Base-by-base conservation (phyloP, 2,329 filamentous ascomycete species). In the Coniochaeta sp. region DNA sequence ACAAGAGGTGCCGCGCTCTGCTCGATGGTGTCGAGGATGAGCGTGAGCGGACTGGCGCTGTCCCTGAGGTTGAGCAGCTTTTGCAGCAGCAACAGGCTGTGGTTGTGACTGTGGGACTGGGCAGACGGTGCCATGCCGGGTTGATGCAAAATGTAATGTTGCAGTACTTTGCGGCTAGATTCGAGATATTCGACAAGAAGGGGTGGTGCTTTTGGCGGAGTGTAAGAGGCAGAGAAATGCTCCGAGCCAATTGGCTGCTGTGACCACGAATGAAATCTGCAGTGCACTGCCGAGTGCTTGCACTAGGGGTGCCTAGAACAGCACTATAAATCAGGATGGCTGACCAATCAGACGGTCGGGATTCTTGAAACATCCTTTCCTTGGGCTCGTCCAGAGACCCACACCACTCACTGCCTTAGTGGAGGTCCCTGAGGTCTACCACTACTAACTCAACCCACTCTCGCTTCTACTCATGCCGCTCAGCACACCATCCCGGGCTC, bases 21-120 rank as follows among this genome's bases (percentile, higher is more conserved):
- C 75, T 96, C 91, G 32, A 97, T 79, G 36, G 82, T 90, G 73
- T 98, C 93, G 60, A 96, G 80, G 3, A 97, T 75, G 28, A 98
- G 78, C 0, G 93, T 97, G 68, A 98, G 86, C 2, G 93, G 93
- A 56, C 91, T 96, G 16, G 89, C 86, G 60, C 85, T 86, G 72
- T 95, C 89, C 63, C 91, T 84, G 60, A 91, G 79, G 69, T 87
- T 90, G 64, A 96, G 80, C 1, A 96, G 79, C 70, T 91, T 93
- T 64, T 92, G 90, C 59, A 96, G 86, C 2, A 96, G 79, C 2
- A 96, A 83, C 24, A 96, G 77, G 71, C 92, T 93, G 74, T 96
- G 92, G 22, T 91, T 93, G 64, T 91, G 85, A 32, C 89, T 82
- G 69, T 96, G 90, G 55, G 82, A 77, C 52, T 82, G 75, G n/a